Conservation (phyloP, 2,329 filamentous ascomycete genomes). For the Nigrospora osmanthi region DNA sequence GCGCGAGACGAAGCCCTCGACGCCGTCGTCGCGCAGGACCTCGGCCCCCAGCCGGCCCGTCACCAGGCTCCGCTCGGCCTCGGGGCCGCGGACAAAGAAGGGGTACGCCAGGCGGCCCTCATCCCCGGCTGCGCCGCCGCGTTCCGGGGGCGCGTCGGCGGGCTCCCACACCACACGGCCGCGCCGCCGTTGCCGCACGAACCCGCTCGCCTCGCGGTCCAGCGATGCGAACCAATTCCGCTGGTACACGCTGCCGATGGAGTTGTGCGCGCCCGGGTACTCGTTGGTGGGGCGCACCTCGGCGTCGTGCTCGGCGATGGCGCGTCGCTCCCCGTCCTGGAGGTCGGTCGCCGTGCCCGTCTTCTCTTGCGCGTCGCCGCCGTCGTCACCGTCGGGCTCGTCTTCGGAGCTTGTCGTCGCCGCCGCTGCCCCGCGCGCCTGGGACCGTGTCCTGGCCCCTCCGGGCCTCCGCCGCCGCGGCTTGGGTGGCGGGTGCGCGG, state of each 20-base stretch:
- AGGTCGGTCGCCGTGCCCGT: slow-evolving; percentile 8
- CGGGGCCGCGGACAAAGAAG: slow-evolving; percentile 54
- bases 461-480: slow-evolving; percentile 15
- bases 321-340: slow-evolving; percentile 28
- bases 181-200: slow-evolving; percentile 27
- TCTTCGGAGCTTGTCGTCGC: slow-evolving; percentile 8
- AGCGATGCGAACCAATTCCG: slow-evolving; percentile 59
- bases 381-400: slow-evolving; percentile 9
- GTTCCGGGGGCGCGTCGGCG: too few species aligned
- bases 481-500: slow-evolving; percentile 11
- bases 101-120: slow-evolving; percentile 35
- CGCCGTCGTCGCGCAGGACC: slow-evolving; percentile 53
- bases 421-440: slow-evolving; percentile 12
- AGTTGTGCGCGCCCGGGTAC: slow-evolving; percentile 58
- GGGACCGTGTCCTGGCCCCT: slow-evolving; percentile 11
- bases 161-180: slow-evolving; percentile 15
- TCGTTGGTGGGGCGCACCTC: slow-evolving; percentile 53
- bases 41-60: slow-evolving; percentile 53
- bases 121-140: background rate
- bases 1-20: slow-evolving; percentile 46
- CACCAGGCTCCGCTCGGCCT: slow-evolving; percentile 57
- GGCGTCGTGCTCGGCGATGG: slow-evolving; percentile 40
- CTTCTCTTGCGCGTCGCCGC: slow-evolving; percentile 9
- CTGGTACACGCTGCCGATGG: slow-evolving; percentile 60
- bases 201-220: slow-evolving; percentile 52